Percentiles rank a stretch among this genome's conserved stretches.
These are phyloP conservation scores for Sugiyamaella lignohabitans DNA, from an alignment of 805 yeast species.

Conservation along the genomic window DNA sequence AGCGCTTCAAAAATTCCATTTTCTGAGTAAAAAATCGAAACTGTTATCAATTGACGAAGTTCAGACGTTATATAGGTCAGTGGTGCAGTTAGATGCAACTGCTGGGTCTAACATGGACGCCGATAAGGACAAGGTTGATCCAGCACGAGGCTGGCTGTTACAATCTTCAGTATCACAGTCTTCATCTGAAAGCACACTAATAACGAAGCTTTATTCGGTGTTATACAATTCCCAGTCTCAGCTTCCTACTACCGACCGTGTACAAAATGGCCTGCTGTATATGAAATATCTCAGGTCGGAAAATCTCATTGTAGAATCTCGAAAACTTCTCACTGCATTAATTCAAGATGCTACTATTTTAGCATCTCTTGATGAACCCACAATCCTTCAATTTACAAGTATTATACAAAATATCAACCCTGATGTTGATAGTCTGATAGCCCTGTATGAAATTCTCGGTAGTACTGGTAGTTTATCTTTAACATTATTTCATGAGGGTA, in stretches of 20 bases:
- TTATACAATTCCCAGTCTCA: not conserved
- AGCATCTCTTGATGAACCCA: not conserved
- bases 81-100: too few relatives aligned
- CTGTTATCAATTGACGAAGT: too few relatives aligned
- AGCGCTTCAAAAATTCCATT: too few relatives aligned
- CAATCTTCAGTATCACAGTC: not conserved
- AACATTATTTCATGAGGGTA: slow-evolving; percentile 4
- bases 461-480: not conserved
- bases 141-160: not conserved
- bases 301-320: slow-evolving; percentile 19
- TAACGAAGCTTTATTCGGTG: not conserved
- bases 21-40: too few relatives aligned
- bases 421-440: slow-evolving; percentile 7
- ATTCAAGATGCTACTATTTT: not conserved
- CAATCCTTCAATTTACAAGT: slow-evolving; percentile 8
- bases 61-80: too few relatives aligned
- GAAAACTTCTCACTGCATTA: slow-evolving; percentile 13
- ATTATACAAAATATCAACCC: slow-evolving; percentile 7
- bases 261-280: slow-evolving; percentile 23
- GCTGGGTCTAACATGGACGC: too few relatives aligned
- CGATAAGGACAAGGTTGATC: not conserved
- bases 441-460: slow-evolving; percentile 1
- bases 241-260: not conserved
- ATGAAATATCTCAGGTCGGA: slow-evolving; percentile 17
- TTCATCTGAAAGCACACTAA: not conserved